Evolutionary conservation across 495 filamentous ascomycete genomes (phyloP), one percentile per base, ranked within the genome.

Genomic region (Acidiella bohemica): DNA sequence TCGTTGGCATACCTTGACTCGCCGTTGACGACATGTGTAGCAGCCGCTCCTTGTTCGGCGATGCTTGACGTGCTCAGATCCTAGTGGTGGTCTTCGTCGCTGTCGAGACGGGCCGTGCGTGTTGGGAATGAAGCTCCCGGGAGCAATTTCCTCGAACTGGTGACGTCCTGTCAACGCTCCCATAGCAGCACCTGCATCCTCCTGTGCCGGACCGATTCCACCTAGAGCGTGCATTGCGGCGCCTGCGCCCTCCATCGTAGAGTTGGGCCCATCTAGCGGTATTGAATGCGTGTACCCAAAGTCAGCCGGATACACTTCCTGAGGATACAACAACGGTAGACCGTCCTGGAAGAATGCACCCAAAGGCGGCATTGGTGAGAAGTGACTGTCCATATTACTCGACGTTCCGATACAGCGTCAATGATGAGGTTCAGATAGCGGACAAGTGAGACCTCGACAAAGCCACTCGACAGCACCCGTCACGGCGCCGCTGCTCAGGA

Each of bases 11-110:
- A 84, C 82, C 75, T 97, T 97, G 41, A 97, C 85, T 49, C 90
- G 70, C 32, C 90, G 72, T 42, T 75, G 73, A 52, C 90, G 74
- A 57, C 90, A 97, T 11, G 90, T 97, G 60, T 81, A 93, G 62
- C 90, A 97, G 24, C 90, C 90, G 42, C 83, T 93, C 47, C 90
- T 70, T 32, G 90, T 95, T 45, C 90, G 77, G 35, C 87, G 80
- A 53, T 95, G 88, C 57, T 95, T 97, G 50, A 93, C 81, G 49
- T 82, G 78, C 40, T 94, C 87, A 12, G 68, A 57, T 12, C 74
- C 71, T 4, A 70, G 26, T 20, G 38, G 39, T 16, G 44, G 32
- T 14, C 58, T 36, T 21, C 56, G 47, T 33, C 59, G 36, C 18
- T 50, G 32, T 16, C 44, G 37, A 13, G 23, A 33, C 9, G 25